phyloP scores from a whole-genome alignment of 2,329 filamentous ascomycete species.

The Hortaea sp. region DNA sequence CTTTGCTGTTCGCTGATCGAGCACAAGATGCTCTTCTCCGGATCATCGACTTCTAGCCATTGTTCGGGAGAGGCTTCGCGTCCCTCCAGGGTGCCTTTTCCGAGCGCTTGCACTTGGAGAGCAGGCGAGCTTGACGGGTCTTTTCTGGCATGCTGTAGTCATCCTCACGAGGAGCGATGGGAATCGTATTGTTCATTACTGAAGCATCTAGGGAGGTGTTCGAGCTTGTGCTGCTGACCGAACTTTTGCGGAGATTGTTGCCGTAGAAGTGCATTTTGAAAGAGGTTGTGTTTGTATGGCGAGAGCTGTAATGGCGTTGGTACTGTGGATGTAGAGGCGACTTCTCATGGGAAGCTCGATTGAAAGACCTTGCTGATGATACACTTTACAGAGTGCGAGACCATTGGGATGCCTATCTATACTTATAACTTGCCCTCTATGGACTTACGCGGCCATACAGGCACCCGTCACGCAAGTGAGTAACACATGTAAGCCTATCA shows the following conservation, averaged over 20 bases:
- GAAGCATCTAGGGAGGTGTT: conserved; percentile 13
- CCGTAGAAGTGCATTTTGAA: conserved; percentile 16
- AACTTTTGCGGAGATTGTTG: conserved; percentile 13
- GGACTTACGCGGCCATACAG: conserved; percentile 4
- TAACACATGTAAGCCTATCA: neutral
- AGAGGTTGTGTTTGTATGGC: conserved; percentile 1
- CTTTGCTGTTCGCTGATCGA: no score
- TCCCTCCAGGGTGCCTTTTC: conserved; percentile 18
- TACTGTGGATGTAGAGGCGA: neutral
- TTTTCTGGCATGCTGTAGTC: conserved; percentile 22
- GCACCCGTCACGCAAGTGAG: neutral
- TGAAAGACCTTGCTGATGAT: no score
- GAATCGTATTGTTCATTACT: conserved; percentile 16
- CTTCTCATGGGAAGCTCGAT: neutral
- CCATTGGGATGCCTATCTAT: neutral
- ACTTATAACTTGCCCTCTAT: conserved; percentile 2
- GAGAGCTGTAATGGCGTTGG: conserved; percentile 11
- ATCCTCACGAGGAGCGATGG: conserved; percentile 22
- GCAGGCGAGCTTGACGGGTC: conserved; percentile 14
- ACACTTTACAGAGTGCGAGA: no score
- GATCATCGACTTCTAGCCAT: neutral
- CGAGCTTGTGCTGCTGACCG: conserved; percentile 14
- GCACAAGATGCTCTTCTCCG: no score
- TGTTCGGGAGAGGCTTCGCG: conserved; percentile 10
- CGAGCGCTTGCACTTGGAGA: conserved; percentile 20